phyloP scores from a whole-genome alignment of 2,329 filamentous ascomycete species.

The Talaromyces sp. region DNA sequence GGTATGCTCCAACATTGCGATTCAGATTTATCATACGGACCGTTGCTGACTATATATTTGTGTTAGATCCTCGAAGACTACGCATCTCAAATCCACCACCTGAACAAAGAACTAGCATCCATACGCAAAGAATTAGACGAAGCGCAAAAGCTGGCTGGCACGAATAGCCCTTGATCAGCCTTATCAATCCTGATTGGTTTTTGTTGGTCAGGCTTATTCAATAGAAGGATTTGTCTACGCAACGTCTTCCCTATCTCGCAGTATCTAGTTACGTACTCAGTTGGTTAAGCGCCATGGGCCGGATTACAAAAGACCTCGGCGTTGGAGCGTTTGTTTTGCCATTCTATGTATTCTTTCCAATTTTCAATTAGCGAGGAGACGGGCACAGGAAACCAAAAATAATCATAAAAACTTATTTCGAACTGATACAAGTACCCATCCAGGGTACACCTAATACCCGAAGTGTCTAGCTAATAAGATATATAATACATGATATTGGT shows the following conservation, averaged over 20 bases:
- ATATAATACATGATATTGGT: conserved; percentile 4
- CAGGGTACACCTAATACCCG: neutral
- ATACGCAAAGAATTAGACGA: conserved; percentile 60
- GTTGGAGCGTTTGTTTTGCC: conserved; percentile 14
- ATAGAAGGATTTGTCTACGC: neutral
- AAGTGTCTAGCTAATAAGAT: neutral
- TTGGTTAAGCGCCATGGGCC: neutral
- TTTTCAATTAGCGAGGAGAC: neutral
- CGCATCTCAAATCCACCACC: conserved; percentile 53
- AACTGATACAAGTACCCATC: neutral
- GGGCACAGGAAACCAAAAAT: neutral
- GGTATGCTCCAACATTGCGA: conserved; percentile 41
- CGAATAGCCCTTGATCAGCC: conserved; percentile 23
- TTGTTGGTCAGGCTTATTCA: too few species aligned
- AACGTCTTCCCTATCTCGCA: neutral
- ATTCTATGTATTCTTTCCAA: neutral
- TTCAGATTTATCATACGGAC: neutral
- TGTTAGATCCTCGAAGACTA: conserved; percentile 52
- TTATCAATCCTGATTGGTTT: too few species aligned
- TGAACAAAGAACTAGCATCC: conserved; percentile 60
- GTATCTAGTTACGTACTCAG: neutral
- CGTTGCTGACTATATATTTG: neutral
- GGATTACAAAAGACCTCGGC: conserved; percentile 1
- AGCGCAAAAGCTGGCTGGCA: conserved; percentile 46
- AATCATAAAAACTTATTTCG: neutral